phyloP scores from a whole-genome alignment of 2,329 filamentous ascomycete genomes.

The Trichophyton simii region DNA sequence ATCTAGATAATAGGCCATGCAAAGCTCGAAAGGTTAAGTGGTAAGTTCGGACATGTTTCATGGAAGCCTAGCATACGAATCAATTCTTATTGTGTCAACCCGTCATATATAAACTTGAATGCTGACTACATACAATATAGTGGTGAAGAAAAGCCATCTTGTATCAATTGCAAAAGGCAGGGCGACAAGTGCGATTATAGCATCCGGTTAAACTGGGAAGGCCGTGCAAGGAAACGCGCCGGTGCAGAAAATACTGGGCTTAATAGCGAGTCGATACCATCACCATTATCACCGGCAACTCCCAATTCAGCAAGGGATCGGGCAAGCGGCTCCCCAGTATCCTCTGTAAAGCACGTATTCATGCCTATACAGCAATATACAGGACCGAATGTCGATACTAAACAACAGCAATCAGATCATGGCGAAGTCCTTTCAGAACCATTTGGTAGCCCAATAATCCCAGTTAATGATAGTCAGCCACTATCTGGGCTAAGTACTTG shows the following conservation, averaged over 20 bases:
- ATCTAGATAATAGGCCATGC: slow-evolving; percentile 46
- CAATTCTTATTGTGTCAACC: neutral
- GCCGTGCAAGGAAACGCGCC: slow-evolving; percentile 35
- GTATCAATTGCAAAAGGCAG: slow-evolving; percentile 59
- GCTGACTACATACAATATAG: slow-evolving; percentile 21
- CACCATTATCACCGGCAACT: neutral
- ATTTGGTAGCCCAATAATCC: neutral
- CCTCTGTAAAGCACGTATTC: neutral
- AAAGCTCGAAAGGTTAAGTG: slow-evolving; percentile 65
- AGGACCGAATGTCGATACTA: neutral
- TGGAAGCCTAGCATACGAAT: neutral
- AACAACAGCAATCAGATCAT: neutral
- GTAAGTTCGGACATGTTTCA: slow-evolving; percentile 19
- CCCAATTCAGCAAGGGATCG: neutral
- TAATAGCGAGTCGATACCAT: neutral
- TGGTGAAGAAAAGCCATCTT: slow-evolving; percentile 62
- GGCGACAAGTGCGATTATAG: slow-evolving; percentile 68
- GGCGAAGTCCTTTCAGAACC: neutral
- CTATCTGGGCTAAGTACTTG: no score
- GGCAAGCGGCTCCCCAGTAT: neutral
- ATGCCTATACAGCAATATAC: neutral
- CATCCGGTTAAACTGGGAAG: slow-evolving; percentile 70
- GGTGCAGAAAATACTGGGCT: neutral
- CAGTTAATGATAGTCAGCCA: neutral
- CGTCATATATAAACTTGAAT: neutral